A percentile compares a stretch with the other conserved stretches of the same genome.
These are phyloP conservation scores for Volvox carteri DNA, from an alignment of 163 green algal genomes.

Conservation along the genomic window DNA sequence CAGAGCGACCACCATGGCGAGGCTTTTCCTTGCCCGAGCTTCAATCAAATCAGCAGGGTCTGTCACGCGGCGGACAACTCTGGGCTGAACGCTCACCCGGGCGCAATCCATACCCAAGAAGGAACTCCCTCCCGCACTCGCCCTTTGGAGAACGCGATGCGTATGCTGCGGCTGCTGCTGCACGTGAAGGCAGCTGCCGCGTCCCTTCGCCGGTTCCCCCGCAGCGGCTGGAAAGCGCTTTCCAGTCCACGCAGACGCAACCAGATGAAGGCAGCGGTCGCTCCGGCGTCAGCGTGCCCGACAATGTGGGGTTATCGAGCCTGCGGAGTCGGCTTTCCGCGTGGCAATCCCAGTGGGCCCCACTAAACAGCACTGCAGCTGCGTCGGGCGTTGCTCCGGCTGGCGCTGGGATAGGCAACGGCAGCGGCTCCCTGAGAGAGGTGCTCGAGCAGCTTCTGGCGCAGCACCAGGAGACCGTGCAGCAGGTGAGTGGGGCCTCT, in stretches of 20 bases:
- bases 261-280: neutral
- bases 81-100: neutral
- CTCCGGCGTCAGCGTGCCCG: neutral
- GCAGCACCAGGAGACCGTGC: constrained; percentile 47
- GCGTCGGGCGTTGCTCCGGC: too few species aligned
- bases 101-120: neutral
- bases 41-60: neutral
- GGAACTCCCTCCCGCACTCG: neutral
- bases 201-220: neutral
- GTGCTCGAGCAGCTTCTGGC: constrained; percentile 37
- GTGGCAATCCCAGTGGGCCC: neutral
- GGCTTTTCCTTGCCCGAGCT: neutral
- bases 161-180: neutral
- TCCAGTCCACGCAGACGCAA: neutral
- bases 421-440: constrained; percentile 8
- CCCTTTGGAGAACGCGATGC: neutral
- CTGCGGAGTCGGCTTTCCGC: neutral
- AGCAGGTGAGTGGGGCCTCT: constrained; percentile 5
- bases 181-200: neutral
- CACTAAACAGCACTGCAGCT: neutral
- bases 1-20: too few species aligned
- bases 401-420: neutral
- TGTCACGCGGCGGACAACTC: neutral
- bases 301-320: neutral
- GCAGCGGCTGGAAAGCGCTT: constrained; percentile 13